phyloP scores from a whole-genome alignment of 1,139 yeast species.

The Geotrichum bryndzae region DNA sequence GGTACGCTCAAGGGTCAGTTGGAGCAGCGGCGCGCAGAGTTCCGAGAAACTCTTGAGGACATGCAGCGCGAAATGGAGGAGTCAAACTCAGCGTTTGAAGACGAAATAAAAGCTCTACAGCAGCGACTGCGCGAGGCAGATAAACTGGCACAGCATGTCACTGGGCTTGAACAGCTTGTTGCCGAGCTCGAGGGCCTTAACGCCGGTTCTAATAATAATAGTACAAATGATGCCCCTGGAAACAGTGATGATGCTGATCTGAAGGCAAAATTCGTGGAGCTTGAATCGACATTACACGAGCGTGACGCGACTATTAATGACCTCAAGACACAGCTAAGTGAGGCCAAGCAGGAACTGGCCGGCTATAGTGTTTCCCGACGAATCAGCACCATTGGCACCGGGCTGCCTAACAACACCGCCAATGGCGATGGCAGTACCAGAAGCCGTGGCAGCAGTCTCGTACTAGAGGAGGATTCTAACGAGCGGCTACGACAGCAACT shows the following conservation, averaged over 20 bases:
- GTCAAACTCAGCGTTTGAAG: slow-evolving; percentile 26
- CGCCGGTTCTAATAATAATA: neutral
- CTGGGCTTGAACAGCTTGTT: slow-evolving; percentile 26
- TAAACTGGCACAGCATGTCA: slow-evolving; percentile 21
- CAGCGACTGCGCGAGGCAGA: slow-evolving; percentile 26
- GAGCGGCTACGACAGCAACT: slow-evolving; percentile 10
- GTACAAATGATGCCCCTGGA: neutral
- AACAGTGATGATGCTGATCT: slow-evolving; percentile 15
- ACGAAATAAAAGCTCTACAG: slow-evolving; percentile 27
- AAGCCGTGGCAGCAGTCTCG: neutral
- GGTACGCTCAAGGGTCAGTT: slow-evolving; percentile 26
- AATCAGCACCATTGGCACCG: neutral
- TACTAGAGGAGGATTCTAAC: neutral
- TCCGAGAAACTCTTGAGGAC: slow-evolving; percentile 30
- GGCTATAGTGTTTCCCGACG: neutral
- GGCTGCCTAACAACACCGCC: neutral
- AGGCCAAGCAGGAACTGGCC: slow-evolving; percentile 21
- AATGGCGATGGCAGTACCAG: neutral
- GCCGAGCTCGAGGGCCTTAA: slow-evolving; percentile 21
- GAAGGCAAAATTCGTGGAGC: slow-evolving; percentile 29
- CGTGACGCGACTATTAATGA: slow-evolving; percentile 31
- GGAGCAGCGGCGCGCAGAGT: slow-evolving; percentile 33
- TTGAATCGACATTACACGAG: slow-evolving; percentile 33
- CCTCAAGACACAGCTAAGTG: slow-evolving; percentile 28
- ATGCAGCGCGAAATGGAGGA: slow-evolving; percentile 31